Evolutionary conservation across 31 red algal species (phyloP).

Genomic region (Porphyra umbilicalis): DNA sequence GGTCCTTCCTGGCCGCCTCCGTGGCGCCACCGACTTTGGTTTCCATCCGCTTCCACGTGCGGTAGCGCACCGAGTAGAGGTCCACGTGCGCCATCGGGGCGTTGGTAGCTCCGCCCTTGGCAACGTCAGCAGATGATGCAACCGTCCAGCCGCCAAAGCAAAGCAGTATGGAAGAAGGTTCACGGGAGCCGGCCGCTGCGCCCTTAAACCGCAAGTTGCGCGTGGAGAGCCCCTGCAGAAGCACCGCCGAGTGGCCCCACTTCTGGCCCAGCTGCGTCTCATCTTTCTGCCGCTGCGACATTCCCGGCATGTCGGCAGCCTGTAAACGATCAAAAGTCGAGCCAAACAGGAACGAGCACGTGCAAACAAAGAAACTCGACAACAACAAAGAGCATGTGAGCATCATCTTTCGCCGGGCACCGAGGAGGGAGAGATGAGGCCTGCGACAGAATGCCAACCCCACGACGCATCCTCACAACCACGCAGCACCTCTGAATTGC

Average conservation of each 20-base stretch:
- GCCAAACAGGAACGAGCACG: no score
- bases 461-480: no score
- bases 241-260: background rate
- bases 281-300: background rate
- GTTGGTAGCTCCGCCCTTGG: background rate
- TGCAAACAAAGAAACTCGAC: no score
- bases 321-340: no score
- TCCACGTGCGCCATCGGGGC: background rate
- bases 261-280: background rate
- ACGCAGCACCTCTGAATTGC: no score
- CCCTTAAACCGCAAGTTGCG: background rate
- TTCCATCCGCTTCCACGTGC: background rate
- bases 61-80: background rate
- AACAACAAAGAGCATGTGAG: no score
- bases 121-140: background rate
- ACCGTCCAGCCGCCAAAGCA: background rate
- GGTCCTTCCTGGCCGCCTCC: background rate
- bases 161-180: background rate
- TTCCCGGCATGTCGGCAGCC: background rate
- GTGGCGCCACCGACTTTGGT: background rate
- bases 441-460: no score
- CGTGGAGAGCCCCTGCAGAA: background rate
- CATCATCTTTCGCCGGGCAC: no score
- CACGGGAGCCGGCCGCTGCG: background rate
- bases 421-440: no score